Evolutionary conservation across 805 yeast species (phyloP).

Genomic region (Sugiyamaella mastotermitis): DNA sequence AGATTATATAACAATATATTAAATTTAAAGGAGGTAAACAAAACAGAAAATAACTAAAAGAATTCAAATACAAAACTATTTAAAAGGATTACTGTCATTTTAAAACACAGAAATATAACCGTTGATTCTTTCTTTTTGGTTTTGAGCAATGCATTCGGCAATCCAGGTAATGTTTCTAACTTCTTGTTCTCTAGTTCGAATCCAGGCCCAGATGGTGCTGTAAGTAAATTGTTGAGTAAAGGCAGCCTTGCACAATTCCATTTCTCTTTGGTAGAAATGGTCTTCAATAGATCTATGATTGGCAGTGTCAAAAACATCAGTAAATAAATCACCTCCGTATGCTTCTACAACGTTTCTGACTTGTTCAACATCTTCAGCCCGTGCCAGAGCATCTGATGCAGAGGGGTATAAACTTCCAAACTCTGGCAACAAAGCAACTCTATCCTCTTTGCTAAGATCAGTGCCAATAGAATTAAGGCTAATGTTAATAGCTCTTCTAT

Average conservation of each 20-base stretch:
- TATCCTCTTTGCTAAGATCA: slow-evolving; percentile 69
- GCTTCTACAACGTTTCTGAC: slow-evolving; percentile 41
- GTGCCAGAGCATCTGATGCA: slow-evolving; percentile 58
- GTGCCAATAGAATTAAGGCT: slow-evolving; percentile 83
- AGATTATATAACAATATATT: too few relatives aligned
- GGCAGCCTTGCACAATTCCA: slow-evolving; percentile 86
- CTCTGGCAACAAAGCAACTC: slow-evolving; percentile 65
- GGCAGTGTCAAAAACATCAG: slow-evolving; percentile 41
- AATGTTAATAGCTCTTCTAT: slow-evolving; percentile 88
- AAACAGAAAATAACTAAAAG: too few relatives aligned
- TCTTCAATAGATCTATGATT: slow-evolving; percentile 71
- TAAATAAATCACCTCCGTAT: slow-evolving; percentile 24
- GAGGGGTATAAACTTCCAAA: slow-evolving; percentile 84
- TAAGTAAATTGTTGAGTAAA: slow-evolving; percentile 95
- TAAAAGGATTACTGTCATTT: too few relatives aligned
- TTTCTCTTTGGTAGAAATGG: slow-evolving; percentile 86
- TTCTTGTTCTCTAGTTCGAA: slow-evolving; percentile 93
- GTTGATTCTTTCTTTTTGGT: slow-evolving; percentile 89
- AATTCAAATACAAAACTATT: too few relatives aligned
- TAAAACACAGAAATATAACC: slow-evolving; percentile 85
- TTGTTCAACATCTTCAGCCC: slow-evolving; percentile 81
- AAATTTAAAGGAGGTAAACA: too few relatives aligned
- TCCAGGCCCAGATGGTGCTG: slow-evolving; percentile 93
- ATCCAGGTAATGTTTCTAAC: slow-evolving; percentile 98
- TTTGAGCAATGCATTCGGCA: slow-evolving; percentile 98